phyloP scores from a whole-genome alignment of 768 basidiomycete species.

The Lactifluus hygrophoroides region DNA sequence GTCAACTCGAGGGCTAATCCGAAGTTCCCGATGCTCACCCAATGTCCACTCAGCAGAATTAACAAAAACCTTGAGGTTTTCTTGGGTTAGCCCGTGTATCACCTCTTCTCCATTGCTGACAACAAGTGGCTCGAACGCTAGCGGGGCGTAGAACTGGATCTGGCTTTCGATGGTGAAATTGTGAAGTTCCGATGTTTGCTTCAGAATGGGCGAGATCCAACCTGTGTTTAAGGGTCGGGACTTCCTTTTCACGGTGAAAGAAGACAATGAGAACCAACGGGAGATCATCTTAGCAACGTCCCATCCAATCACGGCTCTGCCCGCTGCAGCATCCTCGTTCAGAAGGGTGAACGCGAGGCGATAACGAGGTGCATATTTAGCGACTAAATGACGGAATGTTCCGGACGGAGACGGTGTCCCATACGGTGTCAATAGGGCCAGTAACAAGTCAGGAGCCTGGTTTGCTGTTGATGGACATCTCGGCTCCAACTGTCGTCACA shows the following conservation, averaged over 20 bases:
- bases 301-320: conserved; percentile 57
- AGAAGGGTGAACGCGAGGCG: conserved; percentile 88
- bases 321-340: conserved; percentile 78
- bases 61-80: conserved; percentile 86
- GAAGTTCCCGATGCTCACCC: conserved; percentile 39
- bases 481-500: neutral
- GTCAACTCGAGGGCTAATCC: conserved; percentile 3
- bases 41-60: conserved; percentile 96
- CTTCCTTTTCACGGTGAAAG: neutral
- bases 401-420: conserved; percentile 33
- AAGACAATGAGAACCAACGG: conserved; percentile 38
- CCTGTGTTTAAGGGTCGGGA: conserved; percentile 34
- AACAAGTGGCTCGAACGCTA: conserved; percentile 63
- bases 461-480: conserved; percentile 5
- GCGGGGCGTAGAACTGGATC: conserved; percentile 83
- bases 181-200: conserved; percentile 57
- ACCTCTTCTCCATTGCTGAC: conserved; percentile 29
- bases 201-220: conserved; percentile 58
- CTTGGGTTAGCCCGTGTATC: conserved; percentile 56
- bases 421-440: conserved; percentile 36
- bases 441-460: conserved; percentile 27
- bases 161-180: conserved; percentile 94
- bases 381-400: conserved; percentile 41
- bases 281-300: conserved; percentile 55
- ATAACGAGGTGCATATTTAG: conserved; percentile 74